Percentiles rank a stretch among this genome's conserved stretches.
These are phyloP conservation scores for Boletus rufocinnamomeus DNA, from an alignment of 768 basidiomycete genomes.

Conservation along the genomic window DNA sequence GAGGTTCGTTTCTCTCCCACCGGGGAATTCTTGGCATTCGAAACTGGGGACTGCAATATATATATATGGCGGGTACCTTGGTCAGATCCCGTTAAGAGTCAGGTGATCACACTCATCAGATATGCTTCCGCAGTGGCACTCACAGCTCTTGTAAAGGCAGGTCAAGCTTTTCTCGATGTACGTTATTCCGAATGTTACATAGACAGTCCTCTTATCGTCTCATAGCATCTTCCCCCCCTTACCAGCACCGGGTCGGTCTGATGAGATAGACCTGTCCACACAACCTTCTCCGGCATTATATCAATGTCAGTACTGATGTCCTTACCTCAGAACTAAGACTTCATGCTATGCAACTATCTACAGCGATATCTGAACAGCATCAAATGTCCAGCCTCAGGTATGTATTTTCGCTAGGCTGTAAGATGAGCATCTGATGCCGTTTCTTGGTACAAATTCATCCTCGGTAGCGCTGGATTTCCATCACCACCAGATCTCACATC, in stretches of 20 bases:
- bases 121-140: not conserved
- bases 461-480: not conserved
- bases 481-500: conserved; percentile 11
- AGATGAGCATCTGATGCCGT: not conserved
- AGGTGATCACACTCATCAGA: not conserved
- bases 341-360: not conserved
- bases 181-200: not conserved
- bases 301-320: not conserved
- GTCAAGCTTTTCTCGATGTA: not conserved
- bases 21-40: not conserved
- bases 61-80: not conserved
- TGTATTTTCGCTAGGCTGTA: no score
- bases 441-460: not conserved
- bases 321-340: not conserved
- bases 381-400: not conserved
- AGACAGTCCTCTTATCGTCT: not conserved
- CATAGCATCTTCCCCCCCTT: not conserved
- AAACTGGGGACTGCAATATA: not conserved
- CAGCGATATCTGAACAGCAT: not conserved
- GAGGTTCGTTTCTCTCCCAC: not conserved
- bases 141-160: not conserved
- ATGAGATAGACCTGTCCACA: not conserved
- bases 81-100: no score
- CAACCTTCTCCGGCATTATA: not conserved
- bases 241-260: not conserved